Evolutionary conservation across 2,329 filamentous ascomycete genomes (phyloP).

Genomic region (Botrytis squamosa): DNA sequence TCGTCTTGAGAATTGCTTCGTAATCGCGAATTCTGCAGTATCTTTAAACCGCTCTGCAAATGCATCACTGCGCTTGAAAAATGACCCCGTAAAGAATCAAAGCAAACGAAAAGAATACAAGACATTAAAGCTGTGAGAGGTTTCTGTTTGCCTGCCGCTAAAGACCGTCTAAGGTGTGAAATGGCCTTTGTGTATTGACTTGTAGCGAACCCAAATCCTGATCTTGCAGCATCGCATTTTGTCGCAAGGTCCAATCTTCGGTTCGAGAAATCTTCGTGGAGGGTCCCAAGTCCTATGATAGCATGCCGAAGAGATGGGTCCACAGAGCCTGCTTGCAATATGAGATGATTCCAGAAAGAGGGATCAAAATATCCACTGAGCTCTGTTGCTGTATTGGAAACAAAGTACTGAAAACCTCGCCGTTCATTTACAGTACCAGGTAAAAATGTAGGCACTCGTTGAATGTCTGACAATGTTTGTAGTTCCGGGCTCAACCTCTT

Average conservation of each 20-base stretch:
- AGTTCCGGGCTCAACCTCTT: slow-evolving; percentile 5
- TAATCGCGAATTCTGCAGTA: slow-evolving; percentile 29
- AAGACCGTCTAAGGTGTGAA: slow-evolving; percentile 30
- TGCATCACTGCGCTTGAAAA: slow-evolving; percentile 36
- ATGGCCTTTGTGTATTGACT: slow-evolving; percentile 38
- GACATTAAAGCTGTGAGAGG: slow-evolving; percentile 35
- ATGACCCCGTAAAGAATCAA: slow-evolving; percentile 36
- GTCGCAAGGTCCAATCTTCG: slow-evolving; percentile 21
- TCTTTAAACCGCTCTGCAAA: slow-evolving; percentile 35
- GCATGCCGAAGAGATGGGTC: slow-evolving; percentile 36
- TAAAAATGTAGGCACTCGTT: slow-evolving; percentile 27
- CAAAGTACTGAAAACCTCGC: slow-evolving; percentile 35
- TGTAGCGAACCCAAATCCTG: slow-evolving; percentile 30
- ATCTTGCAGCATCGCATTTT: slow-evolving; percentile 17
- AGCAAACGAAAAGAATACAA: slow-evolving; percentile 37
- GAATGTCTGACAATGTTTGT: slow-evolving; percentile 20
- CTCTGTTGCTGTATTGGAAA: slow-evolving; percentile 31
- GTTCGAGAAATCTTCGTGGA: slow-evolving; percentile 36
- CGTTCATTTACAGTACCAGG: slow-evolving; percentile 33
- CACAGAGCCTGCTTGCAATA: slow-evolving; percentile 32
- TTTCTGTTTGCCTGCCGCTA: slow-evolving; percentile 30
- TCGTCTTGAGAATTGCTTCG: slow-evolving; percentile 20
- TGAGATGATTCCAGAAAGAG: slow-evolving; percentile 35
- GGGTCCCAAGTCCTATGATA: slow-evolving; percentile 35
- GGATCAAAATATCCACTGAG: slow-evolving; percentile 34